Conservation (phyloP, 768 basidiomycete species). For the Mycena capillaripes region DNA sequence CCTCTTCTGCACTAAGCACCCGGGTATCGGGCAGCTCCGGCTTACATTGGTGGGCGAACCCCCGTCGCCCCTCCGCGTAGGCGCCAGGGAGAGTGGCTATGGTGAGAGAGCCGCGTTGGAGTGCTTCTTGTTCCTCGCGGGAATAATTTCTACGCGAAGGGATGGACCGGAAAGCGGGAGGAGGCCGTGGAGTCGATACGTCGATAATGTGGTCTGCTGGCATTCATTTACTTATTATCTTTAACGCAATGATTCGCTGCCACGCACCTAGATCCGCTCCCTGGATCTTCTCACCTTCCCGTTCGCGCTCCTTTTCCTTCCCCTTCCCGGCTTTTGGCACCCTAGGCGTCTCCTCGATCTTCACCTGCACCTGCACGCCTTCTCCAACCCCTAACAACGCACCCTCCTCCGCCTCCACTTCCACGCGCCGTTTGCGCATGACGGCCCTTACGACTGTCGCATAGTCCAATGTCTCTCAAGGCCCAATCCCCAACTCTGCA, state of each 20-base stretch:
- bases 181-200: too few species aligned
- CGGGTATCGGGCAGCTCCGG: slow-evolving; percentile 2
- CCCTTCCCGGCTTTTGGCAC: too few species aligned
- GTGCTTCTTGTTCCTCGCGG: background rate
- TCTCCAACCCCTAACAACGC: background rate
- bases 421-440: background rate
- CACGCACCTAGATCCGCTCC: background rate
- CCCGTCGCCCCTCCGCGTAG: background rate
- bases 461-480: slow-evolving; percentile 9
- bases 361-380: background rate
- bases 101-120: background rate
- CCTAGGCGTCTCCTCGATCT: slow-evolving; percentile 13
- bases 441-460: slow-evolving; percentile 15
- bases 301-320: too few species aligned
- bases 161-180: too few species aligned
- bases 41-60: background rate
- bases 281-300: background rate
- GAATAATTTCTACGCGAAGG: too few species aligned
- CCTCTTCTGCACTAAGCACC: background rate
- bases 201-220: too few species aligned
- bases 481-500: slow-evolving; percentile 24
- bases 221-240: too few species aligned
- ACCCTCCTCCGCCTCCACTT: background rate
- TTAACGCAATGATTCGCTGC: too few species aligned
- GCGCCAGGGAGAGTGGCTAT: background rate